Evolutionary conservation across 2,329 filamentous ascomycete genomes (phyloP), one percentile per base, ranked within the genome.

Genomic region (Albophoma yamanashiensis): DNA sequence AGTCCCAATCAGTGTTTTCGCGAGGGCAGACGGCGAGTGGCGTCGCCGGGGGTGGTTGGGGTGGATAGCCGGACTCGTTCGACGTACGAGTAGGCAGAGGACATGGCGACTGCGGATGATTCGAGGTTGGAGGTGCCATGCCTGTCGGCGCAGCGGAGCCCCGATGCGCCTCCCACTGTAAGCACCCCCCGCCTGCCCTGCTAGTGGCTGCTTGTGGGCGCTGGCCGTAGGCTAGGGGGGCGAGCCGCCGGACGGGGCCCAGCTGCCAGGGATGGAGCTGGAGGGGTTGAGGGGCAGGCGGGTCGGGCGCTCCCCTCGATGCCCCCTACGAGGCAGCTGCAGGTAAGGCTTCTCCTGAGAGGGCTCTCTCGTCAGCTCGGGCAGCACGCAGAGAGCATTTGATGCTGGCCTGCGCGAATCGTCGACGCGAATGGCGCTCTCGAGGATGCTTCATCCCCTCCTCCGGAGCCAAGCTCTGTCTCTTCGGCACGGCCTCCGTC

Each of bases 271-370:
- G 38, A 40, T 42, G 25, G 55, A 57, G 55, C 55, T 57, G 39
- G 55, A 57, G 55, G 55, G 55, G 55, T 57, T n/a, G 55, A 57
- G 55, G 55, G 55, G 55, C 55, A 56, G 31, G 53, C 47, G 27
- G 27, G 47, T 34, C 25, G 27, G 27, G 27, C 27, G 47, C 17
- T 34, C 47, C 8, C 47, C 47, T 52, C 45, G 25, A 31, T 25
- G 22, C 20, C 42, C 20, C 8, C 47, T 27, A 34, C 45, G 25
- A 31, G 45, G 22, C 20, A 20, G 7, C 42, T 42, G 8, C 20
- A 14, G 11, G 36, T 8, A 40, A 4, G 39, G 42, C n/a, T 20
- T 43, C 43, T 47, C 8, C 17, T 14, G 11, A 15, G 22, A 47
- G 22, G 22, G 17, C 43, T 6, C 17, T 5, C 34, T 7, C 6